phyloP scores from a whole-genome alignment of 2,329 filamentous ascomycete genomes.

The Volutella citrinella region DNA sequence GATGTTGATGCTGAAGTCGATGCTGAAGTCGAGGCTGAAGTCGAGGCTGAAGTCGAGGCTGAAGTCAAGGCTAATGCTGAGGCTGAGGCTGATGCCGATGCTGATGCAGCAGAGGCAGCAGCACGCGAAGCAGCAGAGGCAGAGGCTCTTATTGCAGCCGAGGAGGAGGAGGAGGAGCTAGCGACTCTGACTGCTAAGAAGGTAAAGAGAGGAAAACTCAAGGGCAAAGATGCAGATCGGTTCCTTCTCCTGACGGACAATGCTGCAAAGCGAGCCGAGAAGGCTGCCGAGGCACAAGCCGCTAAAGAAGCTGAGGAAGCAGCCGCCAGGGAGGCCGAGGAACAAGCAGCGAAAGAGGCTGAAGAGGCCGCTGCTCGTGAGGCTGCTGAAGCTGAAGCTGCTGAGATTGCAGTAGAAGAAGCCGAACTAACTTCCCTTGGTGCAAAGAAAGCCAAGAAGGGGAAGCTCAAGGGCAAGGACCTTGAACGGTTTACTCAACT shows the following conservation, averaged over 20 bases:
- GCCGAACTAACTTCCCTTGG: conserved; percentile 39
- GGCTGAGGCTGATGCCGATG: background rate
- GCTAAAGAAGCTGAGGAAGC: too few relatives aligned
- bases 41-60: conserved; percentile 28
- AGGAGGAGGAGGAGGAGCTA: background rate
- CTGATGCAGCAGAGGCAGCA: conserved; percentile 23
- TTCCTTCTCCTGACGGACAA: conserved; percentile 14
- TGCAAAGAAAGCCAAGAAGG: conserved; percentile 36
- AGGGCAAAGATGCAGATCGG: conserved; percentile 20
- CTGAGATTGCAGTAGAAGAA: conserved; percentile 29
- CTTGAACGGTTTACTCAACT: conserved; percentile 18
- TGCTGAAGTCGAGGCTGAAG: conserved; percentile 22
- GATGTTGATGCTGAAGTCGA: conserved; percentile 21
- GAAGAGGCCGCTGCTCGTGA: conserved; percentile 16
- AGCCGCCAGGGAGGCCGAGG: conserved; percentile 25
- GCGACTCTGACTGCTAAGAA: background rate
- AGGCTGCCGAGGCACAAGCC: too few relatives aligned
- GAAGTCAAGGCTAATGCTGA: conserved; percentile 5
- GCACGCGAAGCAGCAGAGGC: conserved; percentile 4
- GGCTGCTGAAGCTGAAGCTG: conserved; percentile 24
- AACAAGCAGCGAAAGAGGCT: conserved; percentile 22
- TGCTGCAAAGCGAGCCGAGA: conserved; percentile 19
- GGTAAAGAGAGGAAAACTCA: background rate
- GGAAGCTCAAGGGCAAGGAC: conserved; percentile 22
- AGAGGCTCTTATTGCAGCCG: conserved; percentile 7